Evolutionary conservation across 1,284 basidiomycete species (phyloP), one percentile per base, ranked within the genome.

Genomic region (Ustilago bromivora): DNA sequence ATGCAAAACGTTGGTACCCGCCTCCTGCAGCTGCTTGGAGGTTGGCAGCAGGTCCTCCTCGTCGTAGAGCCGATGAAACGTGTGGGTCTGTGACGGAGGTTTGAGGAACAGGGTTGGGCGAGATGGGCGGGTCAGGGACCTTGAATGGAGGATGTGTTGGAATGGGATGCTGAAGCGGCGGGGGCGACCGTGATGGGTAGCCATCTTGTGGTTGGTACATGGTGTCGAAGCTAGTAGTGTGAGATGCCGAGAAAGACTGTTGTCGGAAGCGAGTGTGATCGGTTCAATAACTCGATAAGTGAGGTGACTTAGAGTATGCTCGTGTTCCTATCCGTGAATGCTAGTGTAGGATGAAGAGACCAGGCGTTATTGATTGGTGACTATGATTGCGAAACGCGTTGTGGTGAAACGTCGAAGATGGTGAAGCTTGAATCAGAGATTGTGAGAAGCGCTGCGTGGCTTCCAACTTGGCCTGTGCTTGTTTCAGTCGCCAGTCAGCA

Each of bases 81-180:
- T 81, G 71, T 17, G 80, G 78, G 32, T 80, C 69, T 8, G 67
- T 47, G 34, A 72, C 61, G 31, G 62, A 59, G 7, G 61, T 47
- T 35, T 70, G 62, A 28, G 78, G 65, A 19, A 64, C 67, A 3
- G 64, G 68, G 35, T 74, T 73, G 35, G 81, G 71, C 32, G 81
- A 74, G 52, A 78, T 67, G 23, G 80, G 79, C 61, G 82, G 80
- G 34, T 80, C 81, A 28, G 82, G 80, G 10, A 82, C 81, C 31
- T 76, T 76, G 61, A 81, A 77, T 1, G 81, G 78, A 7, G 84
- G 84, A 56, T 85, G 84, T 46, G 80, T 85, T 9, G 84, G 83
- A n/a, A 85, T 79, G 31, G 84, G 84, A 49, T 85, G 84, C 56
- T 84, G 83, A 32, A 85, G 78, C 32, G 84, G 84, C 17, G 84